Evolutionary conservation across 2,329 filamentous ascomycete species (phyloP).

Genomic region (Alternaria hordeiaustralica): DNA sequence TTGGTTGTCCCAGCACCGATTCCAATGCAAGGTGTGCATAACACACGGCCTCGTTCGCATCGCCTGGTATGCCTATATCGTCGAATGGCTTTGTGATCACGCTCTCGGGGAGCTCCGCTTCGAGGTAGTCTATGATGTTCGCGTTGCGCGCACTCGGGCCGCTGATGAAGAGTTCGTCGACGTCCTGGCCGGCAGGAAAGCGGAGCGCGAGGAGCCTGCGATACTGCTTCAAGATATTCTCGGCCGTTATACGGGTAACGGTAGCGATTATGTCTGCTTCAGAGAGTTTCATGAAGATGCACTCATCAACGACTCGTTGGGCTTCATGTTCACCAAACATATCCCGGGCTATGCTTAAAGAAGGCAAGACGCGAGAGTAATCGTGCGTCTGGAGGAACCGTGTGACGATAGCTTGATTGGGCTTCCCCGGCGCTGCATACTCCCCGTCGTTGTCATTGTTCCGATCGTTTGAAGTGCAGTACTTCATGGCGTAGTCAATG

Average conservation of each 20-base stretch:
- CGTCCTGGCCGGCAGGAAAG: slow-evolving; percentile 41
- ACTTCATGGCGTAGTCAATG: slow-evolving; percentile 63
- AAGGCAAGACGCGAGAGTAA: slow-evolving; percentile 60
- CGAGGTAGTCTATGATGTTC: slow-evolving; percentile 63
- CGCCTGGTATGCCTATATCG: slow-evolving; percentile 62
- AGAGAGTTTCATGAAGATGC: slow-evolving; percentile 52
- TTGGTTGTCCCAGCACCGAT: slow-evolving; percentile 41
- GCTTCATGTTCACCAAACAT: slow-evolving; percentile 65
- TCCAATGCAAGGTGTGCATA: slow-evolving; percentile 69
- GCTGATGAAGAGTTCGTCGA: slow-evolving; percentile 67
- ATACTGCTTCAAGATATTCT: slow-evolving; percentile 63
- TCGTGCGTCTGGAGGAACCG: slow-evolving; percentile 55
- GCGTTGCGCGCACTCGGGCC: slow-evolving; percentile 65
- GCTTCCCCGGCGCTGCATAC: slow-evolving; percentile 57
- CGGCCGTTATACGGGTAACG: slow-evolving; percentile 65
- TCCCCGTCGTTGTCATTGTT: slow-evolving; percentile 62
- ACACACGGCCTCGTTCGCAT: slow-evolving; percentile 65
- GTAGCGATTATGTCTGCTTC: slow-evolving; percentile 64
- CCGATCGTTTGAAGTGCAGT: slow-evolving; percentile 59
- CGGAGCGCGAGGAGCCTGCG: slow-evolving; percentile 55
- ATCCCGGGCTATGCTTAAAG: slow-evolving; percentile 66
- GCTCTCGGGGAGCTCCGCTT: slow-evolving; percentile 56
- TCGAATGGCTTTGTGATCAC: slow-evolving; percentile 61
- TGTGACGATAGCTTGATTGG: slow-evolving; percentile 61
- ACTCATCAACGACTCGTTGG: slow-evolving; percentile 59